Evolutionary conservation across 352 stramenopile genomes (phyloP).

Genomic region (Phytophthora litchii): DNA sequence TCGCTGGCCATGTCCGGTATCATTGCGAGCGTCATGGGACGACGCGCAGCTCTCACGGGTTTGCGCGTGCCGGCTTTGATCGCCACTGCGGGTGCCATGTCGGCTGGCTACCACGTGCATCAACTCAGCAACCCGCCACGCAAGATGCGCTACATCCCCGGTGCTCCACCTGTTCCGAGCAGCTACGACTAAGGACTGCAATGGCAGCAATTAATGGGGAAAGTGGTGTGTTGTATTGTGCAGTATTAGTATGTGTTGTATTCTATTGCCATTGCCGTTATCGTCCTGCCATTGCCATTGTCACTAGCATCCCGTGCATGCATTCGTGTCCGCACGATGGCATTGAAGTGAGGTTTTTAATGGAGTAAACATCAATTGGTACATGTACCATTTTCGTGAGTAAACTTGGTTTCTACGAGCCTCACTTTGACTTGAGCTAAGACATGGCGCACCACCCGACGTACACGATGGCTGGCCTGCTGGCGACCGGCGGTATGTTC

Average conservation of each 20-base stretch:
- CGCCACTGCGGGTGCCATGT: conserved; percentile 54
- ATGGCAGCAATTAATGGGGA: no score
- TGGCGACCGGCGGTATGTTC: conserved; percentile 70
- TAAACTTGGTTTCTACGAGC: conserved; percentile 8
- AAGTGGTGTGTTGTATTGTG: no score
- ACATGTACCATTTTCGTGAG: background rate
- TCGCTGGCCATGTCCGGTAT: conserved; percentile 72
- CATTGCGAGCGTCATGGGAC: conserved; percentile 64
- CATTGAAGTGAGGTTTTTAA: no score
- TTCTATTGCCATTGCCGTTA: no score
- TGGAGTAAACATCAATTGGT: no score
- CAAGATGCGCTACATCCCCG: conserved; percentile 63
- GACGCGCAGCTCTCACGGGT: conserved; percentile 53
- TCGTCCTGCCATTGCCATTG: no score
- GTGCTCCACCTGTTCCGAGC: conserved; percentile 45
- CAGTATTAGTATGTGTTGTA: no score
- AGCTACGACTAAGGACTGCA: conserved; percentile 34
- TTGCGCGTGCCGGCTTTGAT: conserved; percentile 50
- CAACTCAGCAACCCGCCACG: conserved; percentile 62
- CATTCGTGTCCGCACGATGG: no score
- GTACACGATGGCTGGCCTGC: conserved; percentile 81
- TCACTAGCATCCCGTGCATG: no score
- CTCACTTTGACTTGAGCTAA: conserved; percentile 1
- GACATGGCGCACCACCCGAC: conserved; percentile 81
- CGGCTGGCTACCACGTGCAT: conserved; percentile 75